phyloP scores from a whole-genome alignment of 179 eudicot species.

The Beta lomatogona region DNA sequence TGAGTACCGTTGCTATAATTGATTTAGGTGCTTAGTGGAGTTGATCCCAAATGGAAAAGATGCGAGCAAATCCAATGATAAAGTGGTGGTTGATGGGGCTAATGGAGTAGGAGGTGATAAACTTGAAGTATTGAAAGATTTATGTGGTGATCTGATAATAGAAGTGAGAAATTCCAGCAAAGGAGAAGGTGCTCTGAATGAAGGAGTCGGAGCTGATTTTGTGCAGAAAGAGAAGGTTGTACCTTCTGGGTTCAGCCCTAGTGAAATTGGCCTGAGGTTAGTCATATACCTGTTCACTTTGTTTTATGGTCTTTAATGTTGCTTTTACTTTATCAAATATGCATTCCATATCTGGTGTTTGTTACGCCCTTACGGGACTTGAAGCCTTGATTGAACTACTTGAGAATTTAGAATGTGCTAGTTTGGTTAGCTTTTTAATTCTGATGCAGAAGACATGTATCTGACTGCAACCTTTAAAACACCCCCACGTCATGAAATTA shows the following conservation, averaged over 20 bases:
- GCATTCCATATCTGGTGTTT: neutral
- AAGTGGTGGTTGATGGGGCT: constrained; percentile 87
- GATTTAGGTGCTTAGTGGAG: constrained; percentile 73
- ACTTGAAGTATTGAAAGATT: constrained; percentile 56
- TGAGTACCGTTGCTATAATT: constrained; percentile 17
- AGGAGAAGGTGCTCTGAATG: constrained; percentile 74
- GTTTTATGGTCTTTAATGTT: neutral
- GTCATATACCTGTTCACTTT: constrained; percentile 24
- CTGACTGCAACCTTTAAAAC: neutral
- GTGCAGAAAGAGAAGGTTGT: constrained; percentile 92
- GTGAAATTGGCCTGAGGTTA: constrained; percentile 77
- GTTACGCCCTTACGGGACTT: neutral
- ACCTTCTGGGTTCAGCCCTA: constrained; percentile 69
- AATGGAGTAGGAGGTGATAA: constrained; percentile 96
- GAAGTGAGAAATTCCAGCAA: constrained; percentile 81
- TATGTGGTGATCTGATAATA: constrained; percentile 48
- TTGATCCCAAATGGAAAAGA: constrained; percentile 51
- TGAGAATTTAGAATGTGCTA: neutral
- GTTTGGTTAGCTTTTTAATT: neutral
- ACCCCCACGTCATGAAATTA: neutral
- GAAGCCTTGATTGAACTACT: neutral
- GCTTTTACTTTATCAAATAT: neutral
- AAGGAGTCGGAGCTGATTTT: constrained; percentile 97
- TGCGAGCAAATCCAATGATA: constrained; percentile 33
- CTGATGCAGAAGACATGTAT: neutral